Conservation (phyloP, 2,329 filamentous ascomycete species). For the Ceratocystis huliohia region DNA sequence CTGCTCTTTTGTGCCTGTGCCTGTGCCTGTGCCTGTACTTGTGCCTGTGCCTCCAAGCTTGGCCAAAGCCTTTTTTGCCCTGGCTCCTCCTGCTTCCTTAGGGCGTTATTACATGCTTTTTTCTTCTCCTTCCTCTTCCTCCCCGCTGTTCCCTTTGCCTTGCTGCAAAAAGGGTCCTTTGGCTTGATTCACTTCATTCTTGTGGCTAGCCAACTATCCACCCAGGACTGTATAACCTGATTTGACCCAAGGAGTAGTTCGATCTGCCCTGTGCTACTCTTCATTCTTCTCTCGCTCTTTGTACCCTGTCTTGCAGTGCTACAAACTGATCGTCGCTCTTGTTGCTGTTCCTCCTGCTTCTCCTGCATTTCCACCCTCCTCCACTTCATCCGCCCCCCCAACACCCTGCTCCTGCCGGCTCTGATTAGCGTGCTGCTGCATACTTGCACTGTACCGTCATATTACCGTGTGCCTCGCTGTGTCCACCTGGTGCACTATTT, state of each 20-base stretch:
- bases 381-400: background rate
- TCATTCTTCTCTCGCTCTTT: constrained; percentile 5
- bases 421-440: background rate
- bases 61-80: background rate
- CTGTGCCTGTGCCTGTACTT: no score
- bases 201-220: background rate
- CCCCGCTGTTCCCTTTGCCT: background rate
- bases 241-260: background rate
- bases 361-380: constrained; percentile 5
- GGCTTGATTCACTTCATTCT: background rate
- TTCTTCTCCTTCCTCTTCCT: background rate
- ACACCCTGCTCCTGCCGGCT: no score
- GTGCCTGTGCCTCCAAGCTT: no score
- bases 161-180: background rate
- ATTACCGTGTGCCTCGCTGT: background rate
- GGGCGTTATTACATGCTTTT: background rate
- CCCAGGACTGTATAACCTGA: background rate
- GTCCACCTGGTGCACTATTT: background rate
- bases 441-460: background rate
- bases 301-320: background rate
- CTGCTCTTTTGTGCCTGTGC: no score
- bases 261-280: constrained; percentile 7
- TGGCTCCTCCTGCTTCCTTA: background rate
- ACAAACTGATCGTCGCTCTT: constrained; percentile 3
- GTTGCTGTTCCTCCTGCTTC: constrained; percentile 2